Base-by-base conservation (phyloP, 1,284 basidiomycete species). In the Ustilago sp. region DNA sequence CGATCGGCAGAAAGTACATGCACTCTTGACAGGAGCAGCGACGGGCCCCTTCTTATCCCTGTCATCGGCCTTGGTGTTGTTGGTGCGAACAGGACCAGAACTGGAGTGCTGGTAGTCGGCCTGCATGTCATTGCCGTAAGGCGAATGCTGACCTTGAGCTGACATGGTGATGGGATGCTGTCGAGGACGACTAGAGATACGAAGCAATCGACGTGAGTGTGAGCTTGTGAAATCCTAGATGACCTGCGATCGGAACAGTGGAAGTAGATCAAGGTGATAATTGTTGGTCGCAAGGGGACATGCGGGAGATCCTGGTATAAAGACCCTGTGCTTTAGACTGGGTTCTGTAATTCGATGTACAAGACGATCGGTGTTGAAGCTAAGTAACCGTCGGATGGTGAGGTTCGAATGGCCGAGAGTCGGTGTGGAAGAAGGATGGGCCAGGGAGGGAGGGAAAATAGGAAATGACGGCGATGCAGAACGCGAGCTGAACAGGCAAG, bases 1-100 rank as follows among this genome's bases (percentile, higher is more conserved):
- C 35, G 79, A 80, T 9, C 79, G 65, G 43, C 79, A 80, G 28
- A 79, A 80, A 35, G 79, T 80, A 59, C 79, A 80, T 43, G 79
- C 79, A 51, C 67, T 74, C 58, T 80, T 80, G 48, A 79, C 79
- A n/a, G 79, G 79, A 7, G 79, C 78, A 43, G 78, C 74, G 43
- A 80, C 78, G 41, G 78, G 70, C 15, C 65, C 66, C 55, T 80
- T 80, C 11, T 65, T 70, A 32, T 74, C 62, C 12, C 64, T 50
- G 41, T 77, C 75, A 11, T 74, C 70, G 4, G 68, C 52, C 63
- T 77, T 77, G 62, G 12, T 47, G 52, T 53, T 41, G 48, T 66
- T 68, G 45, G 48, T 67, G 9, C 74, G 66, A 6, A 77, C 57
- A 9, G 74, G 74, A 8, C 74, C 74, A 0, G 68, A 61, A 34